phyloP scores from a whole-genome alignment of 73 alveolate genomes.

The Symbiodinium natans region DNA sequence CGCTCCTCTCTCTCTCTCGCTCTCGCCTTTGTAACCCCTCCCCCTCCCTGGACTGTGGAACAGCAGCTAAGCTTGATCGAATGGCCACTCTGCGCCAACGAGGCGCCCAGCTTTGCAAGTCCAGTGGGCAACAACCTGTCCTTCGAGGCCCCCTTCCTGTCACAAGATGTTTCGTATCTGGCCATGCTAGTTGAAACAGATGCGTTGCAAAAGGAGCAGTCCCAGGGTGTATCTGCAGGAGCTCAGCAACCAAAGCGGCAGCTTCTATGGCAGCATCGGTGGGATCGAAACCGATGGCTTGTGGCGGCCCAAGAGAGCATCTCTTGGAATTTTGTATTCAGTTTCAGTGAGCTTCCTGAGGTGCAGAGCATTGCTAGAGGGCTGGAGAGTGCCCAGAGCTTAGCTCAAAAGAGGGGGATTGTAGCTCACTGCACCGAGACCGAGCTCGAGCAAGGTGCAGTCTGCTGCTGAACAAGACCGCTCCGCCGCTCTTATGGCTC shows the following conservation, averaged over 20 bases:
- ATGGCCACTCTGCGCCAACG: no score
- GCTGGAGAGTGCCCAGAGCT: slow-evolving; percentile 47
- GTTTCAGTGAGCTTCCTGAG: not conserved
- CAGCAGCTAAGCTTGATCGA: no score
- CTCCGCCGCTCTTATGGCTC: slow-evolving; percentile 49
- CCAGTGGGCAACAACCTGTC: not conserved
- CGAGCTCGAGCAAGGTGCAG: slow-evolving; percentile 14
- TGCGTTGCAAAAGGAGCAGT: no score
- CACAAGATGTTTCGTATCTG: no score
- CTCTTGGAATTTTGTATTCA: no score
- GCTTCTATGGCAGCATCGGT: not conserved
- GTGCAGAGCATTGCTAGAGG: slow-evolving; percentile 66
- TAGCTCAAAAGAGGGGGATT: not conserved
- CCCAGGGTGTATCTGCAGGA: no score
- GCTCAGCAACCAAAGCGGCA: slow-evolving; percentile 18
- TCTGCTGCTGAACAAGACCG: slow-evolving; percentile 39
- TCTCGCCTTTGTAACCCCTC: no score
- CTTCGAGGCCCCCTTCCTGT: not conserved
- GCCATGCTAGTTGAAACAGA: no score
- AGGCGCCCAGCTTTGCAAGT: not conserved
- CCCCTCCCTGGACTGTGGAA: no score
- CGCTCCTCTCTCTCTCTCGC: no score
- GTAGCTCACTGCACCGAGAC: not conserved
- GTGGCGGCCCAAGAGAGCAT: not conserved
- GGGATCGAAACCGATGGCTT: slow-evolving; percentile 40